Evolutionary conservation across 306 rosid species (phyloP), one percentile per base, ranked within the genome.

Genomic region (Castanea sativa): DNA sequence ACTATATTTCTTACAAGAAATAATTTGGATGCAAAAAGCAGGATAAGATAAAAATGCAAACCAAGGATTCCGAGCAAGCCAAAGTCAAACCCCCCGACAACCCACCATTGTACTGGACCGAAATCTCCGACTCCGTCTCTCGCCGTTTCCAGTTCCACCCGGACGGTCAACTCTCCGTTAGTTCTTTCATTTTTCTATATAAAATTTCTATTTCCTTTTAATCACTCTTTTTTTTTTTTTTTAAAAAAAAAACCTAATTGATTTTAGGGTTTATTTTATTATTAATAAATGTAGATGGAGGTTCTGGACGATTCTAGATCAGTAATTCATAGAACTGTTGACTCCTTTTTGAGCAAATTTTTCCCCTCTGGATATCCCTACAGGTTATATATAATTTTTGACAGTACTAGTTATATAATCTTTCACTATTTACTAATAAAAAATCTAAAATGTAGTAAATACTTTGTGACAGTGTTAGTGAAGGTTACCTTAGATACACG

Each of bases 351-450:
- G 70, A 87, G 82, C 79, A 93, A 87, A 18, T 91, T 95, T 88
- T 93, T 91, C 43, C 99, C 99, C 49, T 93, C 96, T 1, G 99
- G 97, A 79, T 93, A 95, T 79, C 99, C 98, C 14, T 89, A 91
- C 82, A 93, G 98, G 99, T 88, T 5, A 2, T 27, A 76, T 38
- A 38, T 25, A 25, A 7, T 38, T 38, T 38, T 38, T 38, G 11
- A 38, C 1, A 7, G 45, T 38, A 0, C 11, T 38, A 38, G 45
- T 38, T 38, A 38, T 38, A 38, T 38, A 7, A 38, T n/a, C 23
- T 13, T 72, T 16, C 13, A 11, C 32, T n/a, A 6, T 43, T 57
- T 18, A 38, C 45, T 38, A 7, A 38, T 38, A 38, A 38, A 38
- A 38, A 7, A 38, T 38, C 19, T 23, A 32, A 8, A 49, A 49